Conservation (phyloP, 2,329 filamentous ascomycete genomes). For the Hymenoscyphus salicellus region DNA sequence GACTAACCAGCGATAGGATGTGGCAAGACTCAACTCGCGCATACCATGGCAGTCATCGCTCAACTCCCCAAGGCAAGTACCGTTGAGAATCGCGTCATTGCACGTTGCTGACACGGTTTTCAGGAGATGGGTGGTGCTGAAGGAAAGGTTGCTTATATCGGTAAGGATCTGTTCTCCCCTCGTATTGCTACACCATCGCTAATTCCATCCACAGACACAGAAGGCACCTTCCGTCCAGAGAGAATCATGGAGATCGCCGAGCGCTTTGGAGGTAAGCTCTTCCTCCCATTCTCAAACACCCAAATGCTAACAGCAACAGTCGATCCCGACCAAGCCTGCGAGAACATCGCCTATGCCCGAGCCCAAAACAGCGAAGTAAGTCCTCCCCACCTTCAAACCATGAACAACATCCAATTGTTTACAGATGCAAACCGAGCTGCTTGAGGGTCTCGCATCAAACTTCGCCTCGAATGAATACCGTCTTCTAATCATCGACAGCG, state of each 20-base stretch:
- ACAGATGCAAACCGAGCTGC: slow-evolving; percentile 54
- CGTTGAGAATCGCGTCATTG: not conserved
- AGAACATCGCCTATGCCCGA: slow-evolving; percentile 65
- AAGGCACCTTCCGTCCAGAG: slow-evolving; percentile 66
- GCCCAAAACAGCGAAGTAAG: slow-evolving; percentile 59
- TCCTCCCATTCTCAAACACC: not conserved
- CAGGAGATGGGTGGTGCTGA: slow-evolving; percentile 62
- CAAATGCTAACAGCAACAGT: slow-evolving; percentile 35
- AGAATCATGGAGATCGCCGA: slow-evolving; percentile 66
- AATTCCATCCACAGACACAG: slow-evolving; percentile 44
- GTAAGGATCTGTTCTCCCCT: slow-evolving; percentile 31
- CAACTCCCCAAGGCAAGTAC: slow-evolving; percentile 46
- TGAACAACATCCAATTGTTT: slow-evolving; percentile 27
- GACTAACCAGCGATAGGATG: slow-evolving; percentile 42
- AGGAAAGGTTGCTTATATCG: slow-evolving; percentile 68
- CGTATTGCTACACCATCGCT: not conserved
- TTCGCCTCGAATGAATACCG: slow-evolving; percentile 64
- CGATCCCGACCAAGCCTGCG: slow-evolving; percentile 56
- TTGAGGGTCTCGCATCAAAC: slow-evolving; percentile 58
- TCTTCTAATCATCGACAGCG: slow-evolving; percentile 66
- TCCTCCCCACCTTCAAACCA: not conserved
- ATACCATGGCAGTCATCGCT: slow-evolving; percentile 65
- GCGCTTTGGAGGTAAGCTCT: slow-evolving; percentile 50
- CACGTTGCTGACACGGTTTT: slow-evolving; percentile 6
- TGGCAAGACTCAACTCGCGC: slow-evolving; percentile 67